phyloP scores from a whole-genome alignment of 2,329 filamentous ascomycete genomes.

The Fusarium palustre region DNA sequence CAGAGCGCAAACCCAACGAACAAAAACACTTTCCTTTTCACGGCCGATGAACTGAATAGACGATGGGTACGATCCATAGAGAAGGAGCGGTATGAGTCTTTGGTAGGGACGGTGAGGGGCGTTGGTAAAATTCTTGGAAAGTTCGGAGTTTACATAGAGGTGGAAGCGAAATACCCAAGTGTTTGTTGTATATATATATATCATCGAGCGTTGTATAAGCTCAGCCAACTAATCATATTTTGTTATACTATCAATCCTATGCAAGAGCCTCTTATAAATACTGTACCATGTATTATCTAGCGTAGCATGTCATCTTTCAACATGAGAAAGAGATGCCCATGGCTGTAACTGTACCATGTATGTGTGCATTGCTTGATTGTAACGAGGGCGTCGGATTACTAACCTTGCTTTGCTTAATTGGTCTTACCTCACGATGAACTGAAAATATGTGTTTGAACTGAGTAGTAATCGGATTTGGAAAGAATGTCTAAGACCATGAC shows the following conservation, averaged over 20 bases:
- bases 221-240: slow-evolving; percentile 1
- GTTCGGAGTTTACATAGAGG: neutral
- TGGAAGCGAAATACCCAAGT: slow-evolving; percentile 20
- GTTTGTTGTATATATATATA: neutral
- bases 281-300: neutral
- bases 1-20: slow-evolving; percentile 10
- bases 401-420: neutral
- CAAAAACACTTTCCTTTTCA: slow-evolving; percentile 24
- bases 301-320: no score
- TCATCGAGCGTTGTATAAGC: neutral
- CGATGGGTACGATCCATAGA: neutral
- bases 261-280: neutral
- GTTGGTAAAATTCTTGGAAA: neutral
- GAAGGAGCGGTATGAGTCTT: neutral
- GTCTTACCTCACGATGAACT: neutral
- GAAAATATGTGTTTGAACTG: neutral
- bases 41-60: slow-evolving; percentile 1
- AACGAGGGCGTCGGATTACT: neutral
- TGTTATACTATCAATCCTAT: neutral
- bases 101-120: neutral
- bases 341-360: no score
- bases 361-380: neutral
- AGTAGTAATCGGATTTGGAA: neutral
- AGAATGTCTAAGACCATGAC: neutral
- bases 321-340: no score